Evolutionary conservation across 139 green algal species (phyloP), one percentile per base, ranked within the genome.

Genomic region (Nannochloris sp.): DNA sequence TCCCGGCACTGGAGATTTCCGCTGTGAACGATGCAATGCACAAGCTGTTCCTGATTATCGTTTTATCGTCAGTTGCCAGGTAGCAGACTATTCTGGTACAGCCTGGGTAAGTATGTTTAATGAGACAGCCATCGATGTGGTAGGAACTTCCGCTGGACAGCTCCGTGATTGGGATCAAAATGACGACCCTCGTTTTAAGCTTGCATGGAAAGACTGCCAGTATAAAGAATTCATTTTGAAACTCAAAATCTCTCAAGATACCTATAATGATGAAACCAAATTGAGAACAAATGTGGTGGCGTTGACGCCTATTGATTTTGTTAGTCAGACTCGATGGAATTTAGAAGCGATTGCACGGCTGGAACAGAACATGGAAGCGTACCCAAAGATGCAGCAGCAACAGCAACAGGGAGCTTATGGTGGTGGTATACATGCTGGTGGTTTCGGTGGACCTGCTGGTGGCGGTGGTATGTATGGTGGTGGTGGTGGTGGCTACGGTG

Each of bases 241-340:
- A 36, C 38, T 95, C 15, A 89, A 90, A 71, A 70, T 95, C 3
- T 64, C 75, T 2, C 81, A 92, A 65, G 92, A 97, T 60, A 90
- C 61, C 6, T 97, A 90, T 65, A 82, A 93, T 19, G 92, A 97
- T 48, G 87, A 97, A 76, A 36, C 35, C n/a, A 82, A 88, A 19
- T 59, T 90, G 54, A 91, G 92, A 74, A 69, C 73, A n/a, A 77
- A 45, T 0, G 65, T 91, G 13, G 33, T 74, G 6, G 69, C 55
- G 42, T 65, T 76, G 38, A 35, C 70, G 15, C 42, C 61, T 7
- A 62, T 81, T 19, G 45, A 61, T 60, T 78, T 60, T 32, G 46
- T 19, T 47, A 47, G 30, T 13, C 56, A 54, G 27, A 66, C 60
- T 29, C 24, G 32, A 27, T 61, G 57, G 64, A 54, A 23, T 31